Conservation (phyloP, 305 asterid genomes). For the Plantago coronopus region DNA sequence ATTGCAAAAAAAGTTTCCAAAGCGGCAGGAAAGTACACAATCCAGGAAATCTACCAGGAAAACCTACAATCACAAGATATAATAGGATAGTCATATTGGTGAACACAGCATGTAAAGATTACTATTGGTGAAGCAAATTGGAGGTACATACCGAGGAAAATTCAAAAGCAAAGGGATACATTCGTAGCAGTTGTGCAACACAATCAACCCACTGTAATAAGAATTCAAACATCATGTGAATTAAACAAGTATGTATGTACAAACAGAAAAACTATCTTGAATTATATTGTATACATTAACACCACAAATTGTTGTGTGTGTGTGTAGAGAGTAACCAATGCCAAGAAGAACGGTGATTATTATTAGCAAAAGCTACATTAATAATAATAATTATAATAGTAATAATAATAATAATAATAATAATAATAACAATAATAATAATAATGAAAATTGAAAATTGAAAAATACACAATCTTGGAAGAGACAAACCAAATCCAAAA, state of each 20-base stretch:
- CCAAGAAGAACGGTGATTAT: neutral
- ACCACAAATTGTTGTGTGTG: neutral
- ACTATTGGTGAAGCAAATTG: slow-evolving; percentile 16
- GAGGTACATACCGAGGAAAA: slow-evolving; percentile 79
- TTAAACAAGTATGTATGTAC: slow-evolving; percentile 6
- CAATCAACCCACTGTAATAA: slow-evolving; percentile 91
- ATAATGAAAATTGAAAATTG: no score
- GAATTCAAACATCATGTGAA: slow-evolving; percentile 19
- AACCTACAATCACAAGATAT: slow-evolving; percentile 48
- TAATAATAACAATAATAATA: no score
- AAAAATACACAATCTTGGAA: no score
- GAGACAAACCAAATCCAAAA: no score
- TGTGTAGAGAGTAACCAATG: slow-evolving; percentile 7
- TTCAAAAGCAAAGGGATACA: slow-evolving; percentile 94
- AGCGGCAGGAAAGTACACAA: slow-evolving; percentile 79
- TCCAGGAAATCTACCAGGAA: slow-evolving; percentile 89
- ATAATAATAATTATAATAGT: no score
- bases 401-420: no score
- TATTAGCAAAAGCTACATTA: no score
- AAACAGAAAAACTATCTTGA: neutral
- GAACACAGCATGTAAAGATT: slow-evolving; percentile 14
- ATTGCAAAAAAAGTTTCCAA: slow-evolving; percentile 95
- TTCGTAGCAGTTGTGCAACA: slow-evolving; percentile 79
- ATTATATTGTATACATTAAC: neutral
- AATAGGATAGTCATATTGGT: slow-evolving; percentile 20